Base-by-base conservation (phyloP, 768 basidiomycete species). In the Tubosaeta sp. region DNA sequence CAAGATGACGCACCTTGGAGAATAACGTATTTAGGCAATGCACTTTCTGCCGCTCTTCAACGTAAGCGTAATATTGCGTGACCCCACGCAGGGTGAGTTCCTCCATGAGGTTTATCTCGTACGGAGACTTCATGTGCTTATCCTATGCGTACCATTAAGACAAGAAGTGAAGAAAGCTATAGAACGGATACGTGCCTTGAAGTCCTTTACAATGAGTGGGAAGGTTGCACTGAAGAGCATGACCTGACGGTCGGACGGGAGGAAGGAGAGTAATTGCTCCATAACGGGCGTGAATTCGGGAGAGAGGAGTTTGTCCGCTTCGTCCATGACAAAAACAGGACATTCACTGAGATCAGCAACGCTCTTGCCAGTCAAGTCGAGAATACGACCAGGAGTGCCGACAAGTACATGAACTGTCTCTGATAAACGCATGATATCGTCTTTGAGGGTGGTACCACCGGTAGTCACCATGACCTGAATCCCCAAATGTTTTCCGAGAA, bases 101-200 rank as follows among this genome's bases (percentile, higher is more conserved):
- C 62, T 99, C 95, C 95, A 99, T 99, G 70, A 99, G 86, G 73
- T 99, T 99, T 74, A 97, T 96, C 72, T 96, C 94, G 72, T 95
- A 87, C 5, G 96, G 94, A 54, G 84, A 81, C 55, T 80, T 82
- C 94, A 99, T 97, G 75, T 97, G 89, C 73, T 95, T 94, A 65
- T 93, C 91, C 93, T 94, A 47, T 35, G 47, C 12, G 42, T 49
- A 44, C 22, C 52, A 46, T 58, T 61, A 9, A 62, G 56, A 35
- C 13, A 27, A 42, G 7, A 14, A 30, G 31, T 9, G 6, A n/a
- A 38, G 24, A 35, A 22, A n/a, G 18, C 9, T 27, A 35, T 45
- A 35, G 4, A 41, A 40, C 3, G 36, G 49, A 29, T 22, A 49
- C 39, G 8, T 44, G 90, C 95, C 79, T 97, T 95, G 81, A 99